A percentile compares a stretch with the other conserved stretches of the same genome.
These are phyloP conservation scores for Tarenaya hassleriana DNA, from an alignment of 345 rosid species.

Conservation along the genomic window DNA sequence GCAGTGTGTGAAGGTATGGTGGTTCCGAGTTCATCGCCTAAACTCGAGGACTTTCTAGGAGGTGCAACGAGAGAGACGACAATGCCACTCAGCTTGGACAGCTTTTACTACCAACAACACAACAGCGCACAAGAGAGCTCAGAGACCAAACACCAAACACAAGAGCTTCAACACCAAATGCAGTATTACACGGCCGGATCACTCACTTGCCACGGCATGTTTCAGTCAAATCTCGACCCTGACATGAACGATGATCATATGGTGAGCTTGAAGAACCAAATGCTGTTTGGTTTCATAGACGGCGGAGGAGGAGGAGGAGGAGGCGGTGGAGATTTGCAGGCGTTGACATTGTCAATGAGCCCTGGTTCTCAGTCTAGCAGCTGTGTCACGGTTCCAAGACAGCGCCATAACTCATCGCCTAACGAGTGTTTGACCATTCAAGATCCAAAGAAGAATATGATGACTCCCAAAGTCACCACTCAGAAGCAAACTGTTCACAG, in stretches of 20 bases:
- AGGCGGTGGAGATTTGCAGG: slow-evolving; percentile 42
- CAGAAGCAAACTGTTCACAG: slow-evolving; percentile 69
- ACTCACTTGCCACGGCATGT: slow-evolving; percentile 23
- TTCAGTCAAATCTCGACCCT: slow-evolving; percentile 7
- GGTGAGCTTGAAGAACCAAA: no score
- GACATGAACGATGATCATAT: slow-evolving; percentile 28
- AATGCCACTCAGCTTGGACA: slow-evolving; percentile 45
- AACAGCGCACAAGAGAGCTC: slow-evolving; percentile 11
- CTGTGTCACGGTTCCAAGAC: slow-evolving; percentile 45
- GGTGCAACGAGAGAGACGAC: slow-evolving; percentile 41
- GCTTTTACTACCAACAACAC: slow-evolving; percentile 33
- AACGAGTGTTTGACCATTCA: slow-evolving; percentile 16
- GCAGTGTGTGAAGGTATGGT: slow-evolving; percentile 31
- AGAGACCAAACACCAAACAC: not conserved
- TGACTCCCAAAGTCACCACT: slow-evolving; percentile 34
- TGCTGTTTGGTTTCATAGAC: slow-evolving; percentile 23
- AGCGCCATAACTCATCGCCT: slow-evolving; percentile 37
- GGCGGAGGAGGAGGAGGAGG: slow-evolving; percentile 22
- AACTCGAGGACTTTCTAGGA: slow-evolving; percentile 71
- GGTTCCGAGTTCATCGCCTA: slow-evolving; percentile 44
- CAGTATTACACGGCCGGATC: slow-evolving; percentile 6
- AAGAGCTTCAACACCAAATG: no score
- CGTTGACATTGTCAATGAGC: slow-evolving; percentile 60
- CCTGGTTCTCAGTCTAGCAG: slow-evolving; percentile 58
- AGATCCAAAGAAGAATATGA: slow-evolving; percentile 64